Evolutionary conservation across 352 stramenopile species (phyloP).

Genomic region (Thalassiosira oceanica): DNA sequence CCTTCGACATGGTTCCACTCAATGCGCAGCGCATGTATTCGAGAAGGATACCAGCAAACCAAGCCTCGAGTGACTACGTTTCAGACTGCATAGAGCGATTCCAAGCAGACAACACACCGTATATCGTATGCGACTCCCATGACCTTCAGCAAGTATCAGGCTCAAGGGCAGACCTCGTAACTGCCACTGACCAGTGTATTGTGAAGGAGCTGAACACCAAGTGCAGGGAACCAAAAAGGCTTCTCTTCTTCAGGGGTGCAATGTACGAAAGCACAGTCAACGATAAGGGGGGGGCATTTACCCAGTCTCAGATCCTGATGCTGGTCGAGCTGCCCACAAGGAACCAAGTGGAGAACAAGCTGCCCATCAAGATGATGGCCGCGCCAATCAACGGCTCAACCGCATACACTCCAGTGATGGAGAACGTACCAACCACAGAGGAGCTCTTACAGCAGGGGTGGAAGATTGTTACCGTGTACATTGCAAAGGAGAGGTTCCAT

Average conservation of each 20-base stretch:
- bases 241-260: conserved; percentile 32
- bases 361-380: neutral
- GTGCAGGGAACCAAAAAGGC: conserved; percentile 16
- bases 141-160: conserved; percentile 10
- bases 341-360: neutral
- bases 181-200: neutral
- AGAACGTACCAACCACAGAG: conserved; percentile 1
- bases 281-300: conserved; percentile 1
- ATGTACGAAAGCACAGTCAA: conserved; percentile 39
- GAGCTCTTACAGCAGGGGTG: neutral
- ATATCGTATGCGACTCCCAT: conserved; percentile 4
- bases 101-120: neutral
- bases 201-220: conserved; percentile 18
- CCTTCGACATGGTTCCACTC: conserved; percentile 7
- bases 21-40: conserved; percentile 35
- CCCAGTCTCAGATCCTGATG: conserved; percentile 4
- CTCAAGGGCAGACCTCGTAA: conserved; percentile 7
- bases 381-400: neutral
- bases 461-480: neutral
- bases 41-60: conserved; percentile 13
- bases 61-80: conserved; percentile 19
- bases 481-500: neutral
- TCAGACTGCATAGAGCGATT: conserved; percentile 5
- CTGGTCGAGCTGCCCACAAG: conserved; percentile 5
- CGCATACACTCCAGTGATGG: neutral